Percentiles rank a stretch among this genome's conserved stretches.
phyloP scores from a whole-genome alignment of 2,329 filamentous ascomycete species.

The Sphaceloma murrayae region DNA sequence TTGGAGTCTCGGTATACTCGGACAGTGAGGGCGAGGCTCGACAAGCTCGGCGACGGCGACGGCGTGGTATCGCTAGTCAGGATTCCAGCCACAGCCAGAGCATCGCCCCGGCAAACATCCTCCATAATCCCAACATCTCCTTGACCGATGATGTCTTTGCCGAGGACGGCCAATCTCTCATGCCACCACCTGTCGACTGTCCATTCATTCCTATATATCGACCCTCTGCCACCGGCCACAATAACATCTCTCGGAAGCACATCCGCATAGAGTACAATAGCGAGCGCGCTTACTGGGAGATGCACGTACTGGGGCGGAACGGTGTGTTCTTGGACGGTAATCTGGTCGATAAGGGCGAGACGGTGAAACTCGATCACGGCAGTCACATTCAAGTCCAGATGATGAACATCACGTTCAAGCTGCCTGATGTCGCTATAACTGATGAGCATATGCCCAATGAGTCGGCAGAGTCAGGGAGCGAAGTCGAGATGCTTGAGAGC shows the following conservation, averaged over 20 bases:
- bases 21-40: constrained; percentile 17
- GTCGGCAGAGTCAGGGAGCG: constrained; percentile 17
- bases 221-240: constrained; percentile 57
- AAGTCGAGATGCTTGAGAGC: constrained; percentile 18
- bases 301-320: constrained; percentile 53
- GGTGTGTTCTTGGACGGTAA: constrained; percentile 54
- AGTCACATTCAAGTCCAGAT: constrained; percentile 63
- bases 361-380: constrained; percentile 52
- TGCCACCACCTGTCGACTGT: constrained; percentile 9
- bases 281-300: constrained; percentile 54
- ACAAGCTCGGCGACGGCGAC: constrained; percentile 16
- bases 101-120: constrained; percentile 16
- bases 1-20: constrained; percentile 20
- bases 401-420: constrained; percentile 57
- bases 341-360: constrained; percentile 37
- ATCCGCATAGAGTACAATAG: constrained; percentile 63
- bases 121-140: constrained; percentile 15
- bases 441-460: constrained; percentile 43
- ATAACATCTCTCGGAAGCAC: constrained; percentile 65
- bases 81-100: constrained; percentile 18
- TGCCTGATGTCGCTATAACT: constrained; percentile 53
- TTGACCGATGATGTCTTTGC: constrained; percentile 13
- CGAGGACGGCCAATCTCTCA: constrained; percentile 9
- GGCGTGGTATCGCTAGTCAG: constrained; percentile 29
- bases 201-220: constrained; percentile 57